Base-by-base conservation (phyloP, 305 asterid species). In the Fraxinus ornus region DNA sequence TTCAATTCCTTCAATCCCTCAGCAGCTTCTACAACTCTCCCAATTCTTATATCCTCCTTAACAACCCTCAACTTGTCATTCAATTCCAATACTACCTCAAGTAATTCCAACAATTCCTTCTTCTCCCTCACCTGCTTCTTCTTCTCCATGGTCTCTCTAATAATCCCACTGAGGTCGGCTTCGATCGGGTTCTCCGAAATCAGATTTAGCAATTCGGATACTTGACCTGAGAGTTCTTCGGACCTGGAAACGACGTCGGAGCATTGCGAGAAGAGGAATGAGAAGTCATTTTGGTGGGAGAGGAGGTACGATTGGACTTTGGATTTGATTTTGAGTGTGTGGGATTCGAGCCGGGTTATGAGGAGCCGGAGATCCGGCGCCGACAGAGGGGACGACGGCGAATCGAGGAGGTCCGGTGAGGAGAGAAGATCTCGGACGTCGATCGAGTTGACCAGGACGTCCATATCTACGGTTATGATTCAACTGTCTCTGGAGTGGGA, bases 291-390 rank as follows among this genome's bases (percentile, higher is more conserved):
- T 81, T 90, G 90, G 90, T 93, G 97, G 79, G 97, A 91, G 79
- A 89, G 90, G 68, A 95, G 90, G 90, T 93, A 94, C 19, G 94
- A 89, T 75, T 87, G 95, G 80, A 93, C 98, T 81, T 95, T 91
- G 80, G 99, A 93, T 86, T 95, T 94, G 83, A 94, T 95, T 72
- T 83, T 85, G 84, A 89, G 87, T 19, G 99, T 92, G 81, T 90
- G 97, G 80, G 92, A 82, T 84, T 94, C 96, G 71, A 95, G 94
- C 26, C 95, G 93, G 82, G 94, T 89, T 80, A 93, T 93, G 79
- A 95, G 95, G 78, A 94, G 98, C 83, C 92, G 98, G 87, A 95
- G 98, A 86, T 95, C 99, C 70, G 98, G 97, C 66, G 98, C 93
- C 39, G 97, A 91, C 13, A 95, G 81, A 44, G 96, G 97, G 15